Conservation (phyloP, 257 asterid species). For the Oldenlandia corymbosa region DNA sequence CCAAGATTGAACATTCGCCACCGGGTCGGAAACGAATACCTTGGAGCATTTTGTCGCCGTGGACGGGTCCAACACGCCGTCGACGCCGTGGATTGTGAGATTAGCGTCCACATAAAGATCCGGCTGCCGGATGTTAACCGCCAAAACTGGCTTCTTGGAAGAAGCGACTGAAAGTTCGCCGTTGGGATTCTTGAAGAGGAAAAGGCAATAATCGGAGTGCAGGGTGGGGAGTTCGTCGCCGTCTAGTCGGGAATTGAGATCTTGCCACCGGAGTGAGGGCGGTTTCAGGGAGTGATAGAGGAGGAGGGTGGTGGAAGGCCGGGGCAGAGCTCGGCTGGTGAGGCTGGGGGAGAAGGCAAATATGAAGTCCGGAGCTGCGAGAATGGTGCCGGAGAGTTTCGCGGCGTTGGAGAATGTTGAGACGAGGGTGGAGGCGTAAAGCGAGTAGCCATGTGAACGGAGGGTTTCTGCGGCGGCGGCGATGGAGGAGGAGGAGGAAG, state of each 20-base stretch:
- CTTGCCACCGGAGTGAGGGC: slow-evolving; percentile 42
- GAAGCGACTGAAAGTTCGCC: slow-evolving; percentile 43
- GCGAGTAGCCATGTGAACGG: slow-evolving; percentile 57
- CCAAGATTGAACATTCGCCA: slow-evolving; percentile 16
- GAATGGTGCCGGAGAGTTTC: slow-evolving; percentile 59
- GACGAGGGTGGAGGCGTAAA: slow-evolving; percentile 41
- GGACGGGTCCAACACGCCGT: slow-evolving; percentile 50
- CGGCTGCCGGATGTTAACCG: slow-evolving; percentile 56
- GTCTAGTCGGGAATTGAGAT: slow-evolving; percentile 31
- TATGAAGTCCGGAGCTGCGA: slow-evolving; percentile 64
- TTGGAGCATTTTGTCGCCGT: slow-evolving; percentile 39
- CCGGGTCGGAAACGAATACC: slow-evolving; percentile 13
- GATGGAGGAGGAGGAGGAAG: slow-evolving; percentile 38
- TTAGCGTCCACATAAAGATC: slow-evolving; percentile 57
- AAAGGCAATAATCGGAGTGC: slow-evolving; percentile 50
- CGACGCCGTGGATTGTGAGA: slow-evolving; percentile 61
- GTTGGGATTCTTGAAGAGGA: slow-evolving; percentile 26
- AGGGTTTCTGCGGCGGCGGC: slow-evolving; percentile 48
- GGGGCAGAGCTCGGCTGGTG: slow-evolving; percentile 44
- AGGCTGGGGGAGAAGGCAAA: slow-evolving; percentile 34
- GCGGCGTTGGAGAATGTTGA: slow-evolving; percentile 34
- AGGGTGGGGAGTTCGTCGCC: slow-evolving; percentile 43
- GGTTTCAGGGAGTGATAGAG: slow-evolving; percentile 55
- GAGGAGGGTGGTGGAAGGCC: slow-evolving; percentile 52
- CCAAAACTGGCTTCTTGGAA: slow-evolving; percentile 28